Evolutionary conservation across 306 rosid species (phyloP).

Genomic region (Rubus idaeus): DNA sequence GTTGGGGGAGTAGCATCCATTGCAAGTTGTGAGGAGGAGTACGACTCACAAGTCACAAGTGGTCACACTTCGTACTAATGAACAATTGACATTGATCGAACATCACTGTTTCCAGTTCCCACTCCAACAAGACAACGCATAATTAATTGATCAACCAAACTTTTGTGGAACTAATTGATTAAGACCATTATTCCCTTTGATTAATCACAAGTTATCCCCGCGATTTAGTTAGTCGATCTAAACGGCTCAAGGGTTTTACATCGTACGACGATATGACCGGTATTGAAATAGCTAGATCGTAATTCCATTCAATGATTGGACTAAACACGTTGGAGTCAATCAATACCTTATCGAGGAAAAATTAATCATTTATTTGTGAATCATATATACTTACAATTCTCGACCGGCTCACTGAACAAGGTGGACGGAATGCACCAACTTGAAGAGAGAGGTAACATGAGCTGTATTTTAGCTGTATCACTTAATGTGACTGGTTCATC

Average conservation of each 20-base stretch:
- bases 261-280: no score
- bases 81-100: not conserved
- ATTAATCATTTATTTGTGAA: no score
- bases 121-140: conserved; percentile 1
- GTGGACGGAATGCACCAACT: no score
- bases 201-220: not conserved
- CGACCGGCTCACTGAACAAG: no score
- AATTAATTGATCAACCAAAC: not conserved
- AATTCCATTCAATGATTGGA: no score
- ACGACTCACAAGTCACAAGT: not conserved
- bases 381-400: no score
- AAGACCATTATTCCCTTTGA: not conserved
- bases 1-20: not conserved
- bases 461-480: no score
- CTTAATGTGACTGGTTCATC: no score
- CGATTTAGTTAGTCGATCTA: not conserved
- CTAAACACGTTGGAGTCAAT: no score
- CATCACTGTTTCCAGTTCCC: not conserved
- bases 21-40: not conserved
- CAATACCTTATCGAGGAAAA: no score
- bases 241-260: not conserved
- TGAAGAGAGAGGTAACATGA: no score
- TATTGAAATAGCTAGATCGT: no score
- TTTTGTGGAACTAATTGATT: not conserved
- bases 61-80: not conserved